Base-by-base conservation (phyloP, 106 monocot genomes). In the Alisma plantagoaquatica region DNA sequence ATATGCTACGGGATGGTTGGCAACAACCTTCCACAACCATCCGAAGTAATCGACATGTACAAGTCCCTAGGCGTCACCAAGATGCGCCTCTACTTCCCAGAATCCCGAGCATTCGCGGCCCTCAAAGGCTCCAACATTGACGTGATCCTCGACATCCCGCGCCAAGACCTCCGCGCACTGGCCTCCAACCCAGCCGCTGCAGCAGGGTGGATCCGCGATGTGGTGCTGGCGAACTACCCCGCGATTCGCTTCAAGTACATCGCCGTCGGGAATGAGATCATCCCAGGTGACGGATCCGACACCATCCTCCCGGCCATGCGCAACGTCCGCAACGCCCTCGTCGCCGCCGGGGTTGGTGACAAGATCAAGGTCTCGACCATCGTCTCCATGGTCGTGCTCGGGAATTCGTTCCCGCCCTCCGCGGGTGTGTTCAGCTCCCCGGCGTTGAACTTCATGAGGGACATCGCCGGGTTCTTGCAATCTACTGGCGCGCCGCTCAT, bases 221-320 rank as follows among this genome's bases (percentile, higher is more conserved):
- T 57, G 20, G 33, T 67, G 8, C 15, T 20, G 4, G 33, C 56
- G 18, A 57, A 68, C 59, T 56, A 1, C 14, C 41, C 59, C 5
- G 41, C 49, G 30, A 49, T 68, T n/a, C 41, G 12, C 27, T 42
- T 59, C 41, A 29, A 48, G 11, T 60, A 68, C 59, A 68, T 68
- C 15, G 51, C 27, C 7, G 68, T 52, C 19, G 68, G 68, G 2
- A 68, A 68, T 38, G 68, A 68, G 41, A 26, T 59, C 12, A 60
- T 68, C 42, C 68, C 68, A 0, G 35, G 35, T 3, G 19, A 49
- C 28, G 10, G 5, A 1, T 56, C 68, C 14, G 21, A 51, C 23
- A 38, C 28, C 29, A 43, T 68, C 15, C 41, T 59, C 59, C 41
- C 29, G 10, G 59, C 59, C 35, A 59, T 68, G 58, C 26, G 38